phyloP scores from a whole-genome alignment of 2,329 filamentous ascomycete species.

The Teratosphaeria epicoccoides region DNA sequence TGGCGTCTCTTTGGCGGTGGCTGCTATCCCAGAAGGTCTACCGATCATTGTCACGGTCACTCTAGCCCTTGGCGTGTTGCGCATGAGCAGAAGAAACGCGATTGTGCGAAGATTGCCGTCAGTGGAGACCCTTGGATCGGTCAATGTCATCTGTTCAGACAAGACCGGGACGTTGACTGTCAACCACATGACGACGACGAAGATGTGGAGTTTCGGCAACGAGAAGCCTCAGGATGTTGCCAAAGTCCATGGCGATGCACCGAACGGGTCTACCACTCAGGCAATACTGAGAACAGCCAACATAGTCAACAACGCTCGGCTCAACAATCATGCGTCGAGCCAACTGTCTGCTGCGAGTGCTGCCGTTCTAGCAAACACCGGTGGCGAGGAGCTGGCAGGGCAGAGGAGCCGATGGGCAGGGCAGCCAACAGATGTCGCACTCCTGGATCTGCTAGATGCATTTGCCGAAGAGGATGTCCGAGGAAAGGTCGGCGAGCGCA shows the following conservation, averaged over 20 bases:
- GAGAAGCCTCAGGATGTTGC: conserved; percentile 45
- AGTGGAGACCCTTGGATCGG: conserved; percentile 94
- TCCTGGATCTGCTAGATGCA: conserved; percentile 81
- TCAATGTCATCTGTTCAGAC: conserved; percentile 98
- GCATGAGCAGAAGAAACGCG: conserved; percentile 90
- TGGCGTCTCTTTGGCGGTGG: conserved; percentile 89
- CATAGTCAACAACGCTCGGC: conserved; percentile 85
- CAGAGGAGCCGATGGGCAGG: conserved; percentile 86
- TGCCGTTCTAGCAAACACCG: conserved; percentile 76
- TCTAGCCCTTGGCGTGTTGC: conserved; percentile 81
- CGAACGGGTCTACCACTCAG: conserved; percentile 62
- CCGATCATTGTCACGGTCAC: conserved; percentile 98
- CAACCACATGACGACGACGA: conserved; percentile 96
- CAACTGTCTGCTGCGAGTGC: conserved; percentile 53
- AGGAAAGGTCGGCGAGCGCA: conserved; percentile 69
- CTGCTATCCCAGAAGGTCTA: conserved; percentile 88
- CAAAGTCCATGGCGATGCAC: conserved; percentile 40
- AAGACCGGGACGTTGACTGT: conserved; percentile 95
- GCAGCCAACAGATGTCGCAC: conserved; percentile 94
- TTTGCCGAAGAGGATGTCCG: conserved; percentile 88
- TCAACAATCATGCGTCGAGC: conserved; percentile 55
- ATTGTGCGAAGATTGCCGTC: conserved; percentile 94
- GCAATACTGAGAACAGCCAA: conserved; percentile 86
- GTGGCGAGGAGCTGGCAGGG: conserved; percentile 47
- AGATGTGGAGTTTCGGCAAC: conserved; percentile 84